Percentiles rank a stretch among this genome's conserved stretches.
phyloP scores from a whole-genome alignment of 768 basidiomycete species.

The Psilocybe tampanensis region DNA sequence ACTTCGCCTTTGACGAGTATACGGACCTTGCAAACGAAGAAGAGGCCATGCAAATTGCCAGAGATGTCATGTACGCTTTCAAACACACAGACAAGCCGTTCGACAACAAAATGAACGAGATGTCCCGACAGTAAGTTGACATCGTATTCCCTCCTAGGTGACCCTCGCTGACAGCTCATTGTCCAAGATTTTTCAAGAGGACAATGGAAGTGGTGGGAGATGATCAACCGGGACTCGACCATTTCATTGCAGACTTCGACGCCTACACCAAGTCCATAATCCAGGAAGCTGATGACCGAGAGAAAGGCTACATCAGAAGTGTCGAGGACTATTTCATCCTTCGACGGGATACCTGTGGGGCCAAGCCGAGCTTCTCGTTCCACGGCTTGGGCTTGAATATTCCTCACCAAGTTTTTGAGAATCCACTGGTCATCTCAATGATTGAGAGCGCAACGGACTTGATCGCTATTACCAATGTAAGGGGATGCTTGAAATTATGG shows the following conservation, averaged over 20 bases:
- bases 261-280: constrained; percentile 34
- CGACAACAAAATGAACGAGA: constrained; percentile 35
- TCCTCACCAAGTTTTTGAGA: constrained; percentile 40
- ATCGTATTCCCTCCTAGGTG: too few relatives aligned
- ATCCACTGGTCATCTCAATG: constrained; percentile 38
- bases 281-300: constrained; percentile 44
- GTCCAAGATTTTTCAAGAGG: constrained; percentile 13
- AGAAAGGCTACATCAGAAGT: constrained; percentile 28
- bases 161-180: too few relatives aligned
- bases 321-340: constrained; percentile 40
- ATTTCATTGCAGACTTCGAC: constrained; percentile 24
- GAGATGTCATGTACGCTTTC: constrained; percentile 43
- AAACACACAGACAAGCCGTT: constrained; percentile 5
- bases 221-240: constrained; percentile 12
- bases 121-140: constrained; percentile 41
- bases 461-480: constrained; percentile 38
- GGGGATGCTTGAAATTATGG: background rate
- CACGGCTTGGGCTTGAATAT: constrained; percentile 39
- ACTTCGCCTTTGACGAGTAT: constrained; percentile 53
- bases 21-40: constrained; percentile 39
- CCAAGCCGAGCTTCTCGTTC: constrained; percentile 42
- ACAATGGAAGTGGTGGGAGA: constrained; percentile 12
- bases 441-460: constrained; percentile 33
- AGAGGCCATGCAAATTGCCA: constrained; percentile 30
- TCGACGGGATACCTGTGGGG: constrained; percentile 44